Evolutionary conservation across 306 rosid species (phyloP), one percentile per base, ranked within the genome.

Genomic region (Vigna angularis): DNA sequence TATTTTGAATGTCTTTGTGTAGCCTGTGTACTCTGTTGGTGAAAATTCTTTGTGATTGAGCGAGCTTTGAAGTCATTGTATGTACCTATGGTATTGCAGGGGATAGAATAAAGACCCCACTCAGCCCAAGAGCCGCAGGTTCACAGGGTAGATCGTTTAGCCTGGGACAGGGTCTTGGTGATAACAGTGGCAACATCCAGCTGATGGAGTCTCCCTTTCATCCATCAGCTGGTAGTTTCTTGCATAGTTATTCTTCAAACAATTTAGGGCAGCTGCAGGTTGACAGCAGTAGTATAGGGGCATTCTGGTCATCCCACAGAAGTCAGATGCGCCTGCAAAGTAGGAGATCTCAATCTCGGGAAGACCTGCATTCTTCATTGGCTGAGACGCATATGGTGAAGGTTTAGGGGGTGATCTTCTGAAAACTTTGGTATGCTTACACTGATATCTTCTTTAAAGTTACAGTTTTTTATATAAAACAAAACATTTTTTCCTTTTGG

Each of bases 291-390:
- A 79, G 81, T 74, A 87, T 83, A 66, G 97, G 92, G 32, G 77
- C 97, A 67, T 91, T 93, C 87, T 82, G 98, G 98, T 42, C 94
- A 3, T 97, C 99, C 70, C 94, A 86, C 80, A 78, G 97, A 83
- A 75, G 96, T 81, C 87, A 96, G 89, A 96, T 89, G 98, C 97
- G 79, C 36, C 96, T 96, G 84, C 97, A 89, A 87, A 96, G 99
- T 79, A 83, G 99, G 84, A 92, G 98, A 81, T 96, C 99, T 3
- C 99, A 96, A 74, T 96, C 99, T 76, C 93, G 99, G 56, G 98
- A 96, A 85, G 99, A 96, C 83, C 93, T 93, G 42, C 90, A 32
- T 84, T 90, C 97, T 9, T 85, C 98, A 5, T 34, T 91, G 74
- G 85, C 87, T 13, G 98, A 94, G 82, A 63, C 93, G 59, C 95